A percentile compares a stretch with the other conserved stretches of the same genome.
These are phyloP conservation scores for Helianthus tuberosus DNA, from an alignment of 129 eudicot genomes.

Conservation along the genomic window DNA sequence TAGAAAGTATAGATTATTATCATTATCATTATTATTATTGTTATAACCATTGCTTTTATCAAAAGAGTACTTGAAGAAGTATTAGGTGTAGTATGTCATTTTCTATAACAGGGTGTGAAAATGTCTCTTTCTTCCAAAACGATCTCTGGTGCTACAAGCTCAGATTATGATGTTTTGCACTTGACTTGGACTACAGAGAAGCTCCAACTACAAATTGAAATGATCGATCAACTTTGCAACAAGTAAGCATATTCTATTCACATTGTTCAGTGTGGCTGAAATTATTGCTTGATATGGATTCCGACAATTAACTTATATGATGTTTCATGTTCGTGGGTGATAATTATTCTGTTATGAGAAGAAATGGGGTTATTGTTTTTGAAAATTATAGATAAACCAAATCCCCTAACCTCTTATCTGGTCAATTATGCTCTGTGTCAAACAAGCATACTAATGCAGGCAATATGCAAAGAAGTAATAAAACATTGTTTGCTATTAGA, in stretches of 20 bases:
- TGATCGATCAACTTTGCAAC: too few species aligned
- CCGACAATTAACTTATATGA: background rate
- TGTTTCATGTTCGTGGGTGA: background rate
- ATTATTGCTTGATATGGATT: constrained; percentile 3
- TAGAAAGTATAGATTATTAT: too few species aligned
- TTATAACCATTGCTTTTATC: too few species aligned
- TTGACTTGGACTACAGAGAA: constrained; percentile 79
- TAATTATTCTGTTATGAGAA: too few species aligned
- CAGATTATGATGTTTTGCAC: constrained; percentile 68
- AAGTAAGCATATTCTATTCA: constrained; percentile 57
- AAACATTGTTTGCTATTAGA: background rate
- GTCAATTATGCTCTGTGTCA: background rate
- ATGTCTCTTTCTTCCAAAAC: constrained; percentile 64
- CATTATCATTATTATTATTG: background rate
- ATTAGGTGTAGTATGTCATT: too few species aligned
- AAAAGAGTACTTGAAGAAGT: too few species aligned
- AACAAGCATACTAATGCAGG: background rate
- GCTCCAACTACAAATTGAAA: constrained; percentile 73
- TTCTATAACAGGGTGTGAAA: constrained; percentile 75
- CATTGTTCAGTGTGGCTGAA: background rate
- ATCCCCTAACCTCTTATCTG: background rate
- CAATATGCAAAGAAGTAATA: background rate
- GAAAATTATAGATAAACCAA: too few species aligned
- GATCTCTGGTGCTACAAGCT: constrained; percentile 42
- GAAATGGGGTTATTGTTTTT: too few species aligned